Evolutionary conservation across 2,329 filamentous ascomycete species (phyloP), one percentile per base, ranked within the genome.

Genomic region (Zymoseptoria tritici): DNA sequence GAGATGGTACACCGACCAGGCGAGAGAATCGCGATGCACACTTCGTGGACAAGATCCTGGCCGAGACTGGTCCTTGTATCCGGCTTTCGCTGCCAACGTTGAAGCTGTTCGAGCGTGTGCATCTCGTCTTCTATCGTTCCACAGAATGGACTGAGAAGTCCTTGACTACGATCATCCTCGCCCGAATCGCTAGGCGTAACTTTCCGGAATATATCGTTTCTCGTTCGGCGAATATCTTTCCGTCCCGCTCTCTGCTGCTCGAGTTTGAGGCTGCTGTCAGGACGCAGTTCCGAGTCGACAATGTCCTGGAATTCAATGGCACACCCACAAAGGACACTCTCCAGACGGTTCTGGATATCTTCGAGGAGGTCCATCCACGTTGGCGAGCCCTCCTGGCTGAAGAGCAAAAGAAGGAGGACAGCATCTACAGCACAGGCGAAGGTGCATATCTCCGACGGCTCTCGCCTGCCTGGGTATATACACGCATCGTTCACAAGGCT

Each of bases 81-180:
- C 83, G 93, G 46, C 82, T 99, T 11, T 90, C 90, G 0, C 76
- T 87, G 0, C 76, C 83, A 0, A 82, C 87, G 0, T 83, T 91
- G 63, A 90, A 86, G 68, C 81, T 99, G 0, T 99, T 99, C 68
- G 91, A 97, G 73, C 85, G 94, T 24, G 91, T 97, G 0, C 94
- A 97, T 75, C 78, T 99, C 2, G 91, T 99, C 26, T 99, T 97
- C 73, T 97, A 97, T 73, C 83, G 93, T 60, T 97, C 92, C 9
- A 95, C 91, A 0, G 90, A 96, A 72, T 99, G 94, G 94, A 96
- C 92, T 0, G 93, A 97, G 68, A 97, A 96, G 73, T 97, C 93
- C 1, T 78, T 99, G 13, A 97, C 91, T 1, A 93, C 92, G 0
- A 93, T 97, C 57, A 96, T 99, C 52, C 81, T 99, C 4, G 90